Conservation (phyloP, 345 rosid species). For the Salix caprea region DNA sequence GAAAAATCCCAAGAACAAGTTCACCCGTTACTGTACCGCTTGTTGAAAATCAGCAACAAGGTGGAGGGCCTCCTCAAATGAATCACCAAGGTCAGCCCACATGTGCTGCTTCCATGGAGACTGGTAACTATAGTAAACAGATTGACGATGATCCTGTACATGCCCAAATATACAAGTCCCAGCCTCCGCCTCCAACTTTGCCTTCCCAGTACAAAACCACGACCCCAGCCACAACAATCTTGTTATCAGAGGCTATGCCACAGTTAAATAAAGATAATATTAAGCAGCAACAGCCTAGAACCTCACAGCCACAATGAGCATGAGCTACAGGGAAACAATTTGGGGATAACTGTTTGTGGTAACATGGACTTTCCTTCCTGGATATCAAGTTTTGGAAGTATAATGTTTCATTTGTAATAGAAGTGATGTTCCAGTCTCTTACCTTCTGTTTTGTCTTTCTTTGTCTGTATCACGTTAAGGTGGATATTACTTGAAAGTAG, state of each 20-base stretch:
- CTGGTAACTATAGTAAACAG: conserved; percentile 26
- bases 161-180: conserved; percentile 74
- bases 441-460: neutral
- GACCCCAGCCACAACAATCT: conserved; percentile 32
- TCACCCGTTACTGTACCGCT: conserved; percentile 10
- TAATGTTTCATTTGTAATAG: neutral
- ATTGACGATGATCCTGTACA: conserved; percentile 50
- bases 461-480: neutral
- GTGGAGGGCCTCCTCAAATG: conserved; percentile 27
- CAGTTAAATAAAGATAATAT: conserved; percentile 40
- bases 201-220: conserved; percentile 50
- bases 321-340: conserved; percentile 13
- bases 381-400: conserved; percentile 2
- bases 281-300: conserved; percentile 33
- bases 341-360: conserved; percentile 14
- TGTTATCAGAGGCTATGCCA: conserved; percentile 45
- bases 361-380: conserved; percentile 1
- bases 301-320: conserved; percentile 24
- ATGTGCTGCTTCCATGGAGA: conserved; percentile 34
- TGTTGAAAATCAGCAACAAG: conserved; percentile 23
- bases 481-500: neutral
- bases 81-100: conserved; percentile 35
- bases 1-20: conserved; percentile 22
- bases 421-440: neutral
- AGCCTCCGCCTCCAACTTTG: conserved; percentile 61